Evolutionary conservation across 352 stramenopile genomes (phyloP).

Genomic region (Phytophthora hybrid): DNA sequence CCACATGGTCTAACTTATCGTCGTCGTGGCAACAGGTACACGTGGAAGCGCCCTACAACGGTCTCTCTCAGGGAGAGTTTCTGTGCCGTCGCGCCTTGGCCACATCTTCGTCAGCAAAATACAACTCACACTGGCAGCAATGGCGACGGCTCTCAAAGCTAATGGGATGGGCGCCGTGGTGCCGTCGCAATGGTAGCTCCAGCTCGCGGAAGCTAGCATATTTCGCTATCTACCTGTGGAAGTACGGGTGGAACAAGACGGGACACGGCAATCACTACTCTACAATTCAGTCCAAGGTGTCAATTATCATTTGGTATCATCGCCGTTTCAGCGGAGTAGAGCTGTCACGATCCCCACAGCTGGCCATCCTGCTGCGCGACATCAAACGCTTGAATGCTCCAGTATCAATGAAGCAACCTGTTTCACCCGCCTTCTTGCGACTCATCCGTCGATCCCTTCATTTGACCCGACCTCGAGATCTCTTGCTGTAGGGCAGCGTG

Average conservation of each 20-base stretch:
- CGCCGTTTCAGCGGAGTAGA: constrained; percentile 1
- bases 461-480: constrained; percentile 9
- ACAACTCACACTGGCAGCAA: constrained; percentile 16
- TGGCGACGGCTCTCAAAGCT: constrained; percentile 19
- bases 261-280: constrained; percentile 19
- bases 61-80: constrained; percentile 26
- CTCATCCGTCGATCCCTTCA: constrained; percentile 3
- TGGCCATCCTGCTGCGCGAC: constrained; percentile 16
- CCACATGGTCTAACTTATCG: constrained; percentile 27
- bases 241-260: constrained; percentile 19
- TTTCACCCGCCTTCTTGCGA: constrained; percentile 19
- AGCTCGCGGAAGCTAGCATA: constrained; percentile 1
- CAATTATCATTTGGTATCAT: constrained; percentile 30
- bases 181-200: background rate
- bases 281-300: constrained; percentile 31
- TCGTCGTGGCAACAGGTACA: constrained; percentile 20
- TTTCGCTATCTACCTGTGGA: constrained; percentile 30
- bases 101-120: constrained; percentile 22
- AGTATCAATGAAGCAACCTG: constrained; percentile 18
- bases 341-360: background rate
- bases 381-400: constrained; percentile 22
- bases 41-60: constrained; percentile 14
- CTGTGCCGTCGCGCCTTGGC: constrained; percentile 19
- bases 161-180: constrained; percentile 30
- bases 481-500: constrained; percentile 27